Conservation (phyloP, 148 eudicot species). For the Chenopodium quinoa region DNA sequence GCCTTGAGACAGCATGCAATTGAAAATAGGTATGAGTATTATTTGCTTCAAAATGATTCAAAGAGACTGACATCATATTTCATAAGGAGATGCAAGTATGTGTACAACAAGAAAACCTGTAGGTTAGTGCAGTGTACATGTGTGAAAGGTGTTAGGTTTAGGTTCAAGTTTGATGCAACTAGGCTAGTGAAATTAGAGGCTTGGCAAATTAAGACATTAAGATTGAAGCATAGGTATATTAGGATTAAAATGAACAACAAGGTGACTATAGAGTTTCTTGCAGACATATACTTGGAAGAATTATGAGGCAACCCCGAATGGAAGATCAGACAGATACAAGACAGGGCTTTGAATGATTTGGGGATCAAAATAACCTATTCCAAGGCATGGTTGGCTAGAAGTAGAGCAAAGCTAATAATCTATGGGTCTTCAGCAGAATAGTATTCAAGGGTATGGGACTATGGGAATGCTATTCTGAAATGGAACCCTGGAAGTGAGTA, state of each 20-base stretch:
- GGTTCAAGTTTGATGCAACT: neutral
- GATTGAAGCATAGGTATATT: no score
- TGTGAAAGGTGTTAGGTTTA: neutral
- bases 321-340: neutral
- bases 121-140: no score
- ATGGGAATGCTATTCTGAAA: no score
- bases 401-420: neutral
- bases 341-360: neutral
- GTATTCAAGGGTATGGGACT: conserved; percentile 3
- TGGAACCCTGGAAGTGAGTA: no score
- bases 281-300: neutral
- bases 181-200: neutral
- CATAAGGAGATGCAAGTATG: no score
- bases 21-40: no score
- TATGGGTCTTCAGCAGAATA: neutral
- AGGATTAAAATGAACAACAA: neutral
- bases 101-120: no score
- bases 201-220: no score
- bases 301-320: neutral
- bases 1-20: no score
- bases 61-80: no score
- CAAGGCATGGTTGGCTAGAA: neutral
- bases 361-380: neutral
- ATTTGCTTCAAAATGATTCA: no score
- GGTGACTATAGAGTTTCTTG: neutral